Conservation (phyloP, 2,329 filamentous ascomycete species). For the Aspergillus piperis region DNA sequence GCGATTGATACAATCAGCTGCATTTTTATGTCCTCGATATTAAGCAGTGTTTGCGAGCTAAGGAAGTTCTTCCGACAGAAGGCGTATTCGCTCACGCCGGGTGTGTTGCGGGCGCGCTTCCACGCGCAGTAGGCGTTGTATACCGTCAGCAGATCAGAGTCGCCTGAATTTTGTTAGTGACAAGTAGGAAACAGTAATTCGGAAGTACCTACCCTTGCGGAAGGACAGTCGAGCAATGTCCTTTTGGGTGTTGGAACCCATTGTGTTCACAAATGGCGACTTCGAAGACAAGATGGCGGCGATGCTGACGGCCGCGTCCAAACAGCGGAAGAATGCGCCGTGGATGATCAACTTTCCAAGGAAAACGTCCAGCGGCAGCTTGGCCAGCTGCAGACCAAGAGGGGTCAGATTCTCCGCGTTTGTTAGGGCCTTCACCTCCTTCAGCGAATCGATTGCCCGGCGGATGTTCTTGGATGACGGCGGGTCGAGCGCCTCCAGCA, state of each 20-base stretch:
- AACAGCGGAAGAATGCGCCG: constrained; percentile 81
- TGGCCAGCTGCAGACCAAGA: constrained; percentile 81
- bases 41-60: constrained; percentile 80
- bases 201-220: constrained; percentile 57
- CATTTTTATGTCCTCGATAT: constrained; percentile 93
- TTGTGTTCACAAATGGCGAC: constrained; percentile 85
- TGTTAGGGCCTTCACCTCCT: constrained; percentile 90
- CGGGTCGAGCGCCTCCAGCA: constrained; percentile 84
- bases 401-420: constrained; percentile 79
- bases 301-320: constrained; percentile 88
- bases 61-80: constrained; percentile 96
- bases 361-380: constrained; percentile 89
- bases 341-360: constrained; percentile 90
- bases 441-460: constrained; percentile 84
- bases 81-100: constrained; percentile 73
- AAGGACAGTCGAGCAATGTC: constrained; percentile 78
- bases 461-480: constrained; percentile 91
- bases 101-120: constrained; percentile 76
- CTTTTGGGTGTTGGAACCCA: constrained; percentile 79
- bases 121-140: constrained; percentile 93
- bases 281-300: constrained; percentile 94
- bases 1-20: constrained; percentile 83
- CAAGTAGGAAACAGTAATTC: neutral
- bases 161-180: constrained; percentile 50
- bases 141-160: constrained; percentile 88